phyloP scores from a whole-genome alignment of 2,329 filamentous ascomycete species.

The Cryphonectria nitschkei region DNA sequence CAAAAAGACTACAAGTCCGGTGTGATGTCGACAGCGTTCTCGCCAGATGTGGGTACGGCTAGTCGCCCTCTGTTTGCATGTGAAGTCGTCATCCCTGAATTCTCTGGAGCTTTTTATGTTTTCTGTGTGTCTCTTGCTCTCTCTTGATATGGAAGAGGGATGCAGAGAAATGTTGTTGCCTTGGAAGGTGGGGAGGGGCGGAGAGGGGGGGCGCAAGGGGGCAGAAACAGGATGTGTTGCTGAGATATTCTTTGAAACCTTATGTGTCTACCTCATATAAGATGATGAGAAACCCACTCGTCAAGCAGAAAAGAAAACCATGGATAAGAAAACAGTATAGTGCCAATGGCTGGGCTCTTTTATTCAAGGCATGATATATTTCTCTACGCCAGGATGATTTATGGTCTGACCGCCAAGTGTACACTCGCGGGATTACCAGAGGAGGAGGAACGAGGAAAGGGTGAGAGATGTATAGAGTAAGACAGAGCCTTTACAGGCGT shows the following conservation, averaged over 20 bases:
- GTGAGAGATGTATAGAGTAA: neutral
- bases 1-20: neutral
- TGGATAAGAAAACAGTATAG: no score
- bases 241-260: neutral
- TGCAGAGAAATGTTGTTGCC: neutral
- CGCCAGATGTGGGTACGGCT: slow-evolving; percentile 2
- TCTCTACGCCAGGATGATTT: slow-evolving; percentile 11
- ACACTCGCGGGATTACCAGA: neutral
- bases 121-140: neutral
- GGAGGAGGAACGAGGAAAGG: neutral
- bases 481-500: neutral
- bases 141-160: neutral
- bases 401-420: slow-evolving; percentile 1
- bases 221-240: neutral
- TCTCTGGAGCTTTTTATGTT: neutral
- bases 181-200: neutral
- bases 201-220: neutral
- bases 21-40: neutral
- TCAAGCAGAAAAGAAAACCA: neutral
- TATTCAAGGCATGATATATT: neutral
- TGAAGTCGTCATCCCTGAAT: neutral
- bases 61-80: neutral
- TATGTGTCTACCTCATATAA: neutral
- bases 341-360: neutral
- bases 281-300: no score